Percentiles rank a stretch among this genome's conserved stretches.
These are phyloP conservation scores for Panicum miliaceum DNA, from an alignment of 176 grass and related monocot genomes.

Conservation along the genomic window DNA sequence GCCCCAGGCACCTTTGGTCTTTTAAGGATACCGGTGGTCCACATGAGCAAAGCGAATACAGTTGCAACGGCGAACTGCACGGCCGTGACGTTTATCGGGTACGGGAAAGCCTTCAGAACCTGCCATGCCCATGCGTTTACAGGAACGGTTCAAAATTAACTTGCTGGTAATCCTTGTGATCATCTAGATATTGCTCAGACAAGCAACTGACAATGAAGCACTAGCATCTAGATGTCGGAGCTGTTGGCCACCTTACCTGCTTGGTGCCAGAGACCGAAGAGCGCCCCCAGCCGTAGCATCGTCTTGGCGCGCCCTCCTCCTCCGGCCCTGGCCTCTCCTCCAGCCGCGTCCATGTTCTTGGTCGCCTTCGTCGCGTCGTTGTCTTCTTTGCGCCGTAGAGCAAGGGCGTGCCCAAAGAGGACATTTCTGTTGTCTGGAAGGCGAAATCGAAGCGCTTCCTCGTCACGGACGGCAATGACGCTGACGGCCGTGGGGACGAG, in stretches of 20 bases:
- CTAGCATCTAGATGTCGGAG: too few species aligned
- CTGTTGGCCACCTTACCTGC: constrained; percentile 42
- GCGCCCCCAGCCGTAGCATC: constrained; percentile 51
- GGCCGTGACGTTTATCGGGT: constrained; percentile 69
- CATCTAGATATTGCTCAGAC: background rate
- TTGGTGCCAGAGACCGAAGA: constrained; percentile 85
- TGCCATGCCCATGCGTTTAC: background rate
- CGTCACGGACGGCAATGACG: background rate
- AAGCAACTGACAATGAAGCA: too few species aligned
- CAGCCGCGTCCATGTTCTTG: background rate
- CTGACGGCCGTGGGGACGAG: background rate
- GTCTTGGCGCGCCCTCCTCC: constrained; percentile 34
- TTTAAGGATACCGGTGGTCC: constrained; percentile 62
- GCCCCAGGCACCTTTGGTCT: constrained; percentile 65
- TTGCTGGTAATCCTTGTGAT: too few species aligned
- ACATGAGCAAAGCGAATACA: constrained; percentile 61
- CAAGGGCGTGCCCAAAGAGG: background rate
- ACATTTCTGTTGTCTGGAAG: background rate
- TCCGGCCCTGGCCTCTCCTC: background rate
- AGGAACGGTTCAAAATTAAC: too few species aligned
- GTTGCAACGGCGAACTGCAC: constrained; percentile 69
- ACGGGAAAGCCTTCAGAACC: constrained; percentile 71
- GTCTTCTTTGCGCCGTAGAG: background rate
- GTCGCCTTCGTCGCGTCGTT: background rate
- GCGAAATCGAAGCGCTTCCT: too few species aligned